Percentiles rank a stretch among this genome's conserved stretches.
phyloP scores from a whole-genome alignment of 305 asterid species.

The Andrographis paniculata region DNA sequence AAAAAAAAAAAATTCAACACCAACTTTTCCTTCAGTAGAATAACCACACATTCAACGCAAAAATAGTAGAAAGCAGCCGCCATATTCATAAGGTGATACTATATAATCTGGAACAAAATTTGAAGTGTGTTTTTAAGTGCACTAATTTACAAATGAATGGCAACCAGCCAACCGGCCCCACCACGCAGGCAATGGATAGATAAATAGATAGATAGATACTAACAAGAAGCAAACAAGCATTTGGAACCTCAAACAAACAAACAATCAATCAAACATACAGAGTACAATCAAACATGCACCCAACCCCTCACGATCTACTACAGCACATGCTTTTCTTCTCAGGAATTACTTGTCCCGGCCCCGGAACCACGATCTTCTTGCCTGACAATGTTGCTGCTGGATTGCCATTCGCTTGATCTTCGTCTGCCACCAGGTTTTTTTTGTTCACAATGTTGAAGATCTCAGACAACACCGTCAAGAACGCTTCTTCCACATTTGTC shows the following conservation, averaged over 20 bases:
- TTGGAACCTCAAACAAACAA: not conserved
- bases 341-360: constrained; percentile 71
- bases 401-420: constrained; percentile 49
- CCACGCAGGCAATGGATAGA: too few species aligned
- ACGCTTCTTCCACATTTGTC: constrained; percentile 65
- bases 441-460: constrained; percentile 60
- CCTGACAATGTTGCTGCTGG: constrained; percentile 48
- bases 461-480: constrained; percentile 47
- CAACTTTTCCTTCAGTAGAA: too few species aligned
- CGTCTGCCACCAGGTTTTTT: constrained; percentile 54
- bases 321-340: constrained; percentile 60
- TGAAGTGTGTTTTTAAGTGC: not conserved
- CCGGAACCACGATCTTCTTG: constrained; percentile 66
- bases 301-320: constrained; percentile 38
- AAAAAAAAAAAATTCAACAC: too few species aligned
- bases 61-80: not conserved
- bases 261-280: too few species aligned
- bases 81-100: not conserved
- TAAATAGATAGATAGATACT: too few species aligned
- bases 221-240: constrained; percentile 15
- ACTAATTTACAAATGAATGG: constrained; percentile 18
- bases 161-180: too few species aligned
- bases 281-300: too few species aligned
- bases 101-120: constrained; percentile 14
- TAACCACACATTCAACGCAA: too few species aligned